A percentile compares a stretch with the other conserved stretches of the same genome.
Evolutionary conservation across 768 basidiomycete genomes (phyloP).

Genomic region (Mycena floridula): DNA sequence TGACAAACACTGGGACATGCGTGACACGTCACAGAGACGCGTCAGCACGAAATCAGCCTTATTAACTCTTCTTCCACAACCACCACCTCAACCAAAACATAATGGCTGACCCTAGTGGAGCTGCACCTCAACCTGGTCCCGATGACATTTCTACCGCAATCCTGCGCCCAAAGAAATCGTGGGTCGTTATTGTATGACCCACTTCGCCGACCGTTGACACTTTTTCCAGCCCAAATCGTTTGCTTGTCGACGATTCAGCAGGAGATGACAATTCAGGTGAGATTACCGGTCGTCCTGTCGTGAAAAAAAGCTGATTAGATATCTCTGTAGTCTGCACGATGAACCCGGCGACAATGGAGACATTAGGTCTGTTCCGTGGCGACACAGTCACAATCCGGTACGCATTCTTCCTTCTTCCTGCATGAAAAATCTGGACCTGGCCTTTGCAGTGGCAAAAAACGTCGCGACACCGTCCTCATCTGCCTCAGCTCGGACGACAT

Average conservation of each 20-base stretch:
- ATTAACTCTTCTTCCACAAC: background rate
- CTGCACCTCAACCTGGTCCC: conserved; percentile 74
- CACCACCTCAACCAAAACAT: conserved; percentile 4
- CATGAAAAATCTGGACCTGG: too few relatives aligned
- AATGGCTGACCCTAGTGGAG: conserved; percentile 82
- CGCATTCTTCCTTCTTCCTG: too few relatives aligned
- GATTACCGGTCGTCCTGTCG: too few relatives aligned
- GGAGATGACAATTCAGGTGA: conserved; percentile 94
- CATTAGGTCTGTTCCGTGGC: conserved; percentile 88
- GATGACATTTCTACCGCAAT: conserved; percentile 95
- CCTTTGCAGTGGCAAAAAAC: conserved; percentile 81
- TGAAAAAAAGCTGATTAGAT: too few relatives aligned
- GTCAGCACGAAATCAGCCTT: background rate
- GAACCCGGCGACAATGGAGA: conserved; percentile 96
- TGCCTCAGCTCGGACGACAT: conserved; percentile 94
- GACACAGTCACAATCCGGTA: conserved; percentile 94
- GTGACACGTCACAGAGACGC: background rate
- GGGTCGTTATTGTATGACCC: conserved; percentile 36
- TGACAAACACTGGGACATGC: too few relatives aligned
- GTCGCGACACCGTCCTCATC: conserved; percentile 95
- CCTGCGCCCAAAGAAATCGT: conserved; percentile 97
- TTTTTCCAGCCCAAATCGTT: conserved; percentile 78
- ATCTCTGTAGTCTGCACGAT: conserved; percentile 87
- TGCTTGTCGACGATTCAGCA: conserved; percentile 92
- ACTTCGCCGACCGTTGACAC: background rate